A percentile compares a stretch with the other conserved stretches of the same genome.
These are phyloP conservation scores for Parasarocladium wereldwijsianum DNA, from an alignment of 2,329 filamentous ascomycete genomes.

Conservation along the genomic window DNA sequence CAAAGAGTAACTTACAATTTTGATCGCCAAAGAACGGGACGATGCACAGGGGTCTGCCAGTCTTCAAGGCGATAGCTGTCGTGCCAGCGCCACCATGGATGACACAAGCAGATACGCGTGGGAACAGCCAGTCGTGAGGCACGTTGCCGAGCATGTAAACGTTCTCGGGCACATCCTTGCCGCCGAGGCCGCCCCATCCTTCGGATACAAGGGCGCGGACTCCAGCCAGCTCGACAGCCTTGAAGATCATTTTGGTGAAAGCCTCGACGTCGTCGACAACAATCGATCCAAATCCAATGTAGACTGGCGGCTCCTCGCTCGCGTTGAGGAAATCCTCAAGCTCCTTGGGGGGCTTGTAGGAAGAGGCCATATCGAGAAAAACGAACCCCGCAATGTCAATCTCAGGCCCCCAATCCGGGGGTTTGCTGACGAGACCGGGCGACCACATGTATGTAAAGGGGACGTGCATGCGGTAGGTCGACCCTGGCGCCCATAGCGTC, in stretches of 20 bases:
- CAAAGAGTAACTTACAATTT: too few species aligned
- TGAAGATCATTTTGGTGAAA: constrained; percentile 58
- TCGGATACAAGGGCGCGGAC: constrained; percentile 60
- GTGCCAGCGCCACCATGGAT: constrained; percentile 71
- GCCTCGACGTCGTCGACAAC: constrained; percentile 57
- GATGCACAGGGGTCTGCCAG: constrained; percentile 57
- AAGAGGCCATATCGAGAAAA: constrained; percentile 54
- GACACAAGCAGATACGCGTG: constrained; percentile 48
- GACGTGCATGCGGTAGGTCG: constrained; percentile 57
- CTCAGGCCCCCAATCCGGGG: constrained; percentile 51
- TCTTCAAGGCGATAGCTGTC: constrained; percentile 59
- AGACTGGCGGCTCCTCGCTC: constrained; percentile 45
- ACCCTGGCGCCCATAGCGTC: constrained; percentile 62
- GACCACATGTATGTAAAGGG: constrained; percentile 65
- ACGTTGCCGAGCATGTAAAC: constrained; percentile 61
- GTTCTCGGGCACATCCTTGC: constrained; percentile 40
- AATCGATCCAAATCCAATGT: constrained; percentile 65
- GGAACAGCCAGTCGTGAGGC: constrained; percentile 67
- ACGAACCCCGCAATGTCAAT: constrained; percentile 68
- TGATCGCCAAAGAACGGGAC: constrained; percentile 73
- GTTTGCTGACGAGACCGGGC: constrained; percentile 50
- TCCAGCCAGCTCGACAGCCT: constrained; percentile 49
- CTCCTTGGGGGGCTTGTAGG: constrained; percentile 41
- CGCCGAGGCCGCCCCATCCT: constrained; percentile 60
- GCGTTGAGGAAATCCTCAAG: constrained; percentile 40